phyloP scores from a whole-genome alignment of 2,329 filamentous ascomycete species.

The Phaeosphaeriaceae sp. region DNA sequence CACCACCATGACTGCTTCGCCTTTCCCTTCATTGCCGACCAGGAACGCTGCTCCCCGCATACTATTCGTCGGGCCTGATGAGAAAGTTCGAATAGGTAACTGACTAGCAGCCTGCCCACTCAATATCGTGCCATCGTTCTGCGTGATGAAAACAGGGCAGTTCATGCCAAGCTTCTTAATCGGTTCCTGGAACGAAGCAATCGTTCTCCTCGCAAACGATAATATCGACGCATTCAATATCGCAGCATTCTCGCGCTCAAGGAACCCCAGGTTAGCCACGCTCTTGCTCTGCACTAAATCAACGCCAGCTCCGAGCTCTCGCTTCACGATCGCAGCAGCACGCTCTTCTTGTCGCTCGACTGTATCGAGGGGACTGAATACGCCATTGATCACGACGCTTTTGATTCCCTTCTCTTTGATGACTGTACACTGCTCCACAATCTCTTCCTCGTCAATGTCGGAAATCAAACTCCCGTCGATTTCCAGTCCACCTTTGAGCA shows the following conservation, averaged over 20 bases:
- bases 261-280: slow-evolving; percentile 60
- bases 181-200: slow-evolving; percentile 55
- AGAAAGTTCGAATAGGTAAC: slow-evolving; percentile 61
- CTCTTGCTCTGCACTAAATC: slow-evolving; percentile 62
- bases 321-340: slow-evolving; percentile 57
- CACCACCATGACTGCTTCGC: slow-evolving; percentile 66
- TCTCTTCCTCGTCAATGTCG: slow-evolving; percentile 54
- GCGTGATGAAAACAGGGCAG: slow-evolving; percentile 60
- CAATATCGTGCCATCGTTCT: slow-evolving; percentile 61
- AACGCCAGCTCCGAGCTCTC: slow-evolving; percentile 53
- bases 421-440: slow-evolving; percentile 53
- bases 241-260: slow-evolving; percentile 61
- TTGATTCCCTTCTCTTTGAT: slow-evolving; percentile 55
- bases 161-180: slow-evolving; percentile 55
- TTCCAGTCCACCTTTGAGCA: slow-evolving; percentile 59
- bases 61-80: slow-evolving; percentile 61
- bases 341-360: slow-evolving; percentile 60
- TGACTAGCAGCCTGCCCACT: slow-evolving; percentile 56
- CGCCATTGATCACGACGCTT: slow-evolving; percentile 63
- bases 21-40: slow-evolving; percentile 37
- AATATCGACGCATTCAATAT: slow-evolving; percentile 61
- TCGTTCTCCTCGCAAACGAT: slow-evolving; percentile 55
- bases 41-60: slow-evolving; percentile 60
- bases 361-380: slow-evolving; percentile 67
- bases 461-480: slow-evolving; percentile 59